Evolutionary conservation across 2,329 filamentous ascomycete genomes (phyloP).

Genomic region (Neonectria punicea): DNA sequence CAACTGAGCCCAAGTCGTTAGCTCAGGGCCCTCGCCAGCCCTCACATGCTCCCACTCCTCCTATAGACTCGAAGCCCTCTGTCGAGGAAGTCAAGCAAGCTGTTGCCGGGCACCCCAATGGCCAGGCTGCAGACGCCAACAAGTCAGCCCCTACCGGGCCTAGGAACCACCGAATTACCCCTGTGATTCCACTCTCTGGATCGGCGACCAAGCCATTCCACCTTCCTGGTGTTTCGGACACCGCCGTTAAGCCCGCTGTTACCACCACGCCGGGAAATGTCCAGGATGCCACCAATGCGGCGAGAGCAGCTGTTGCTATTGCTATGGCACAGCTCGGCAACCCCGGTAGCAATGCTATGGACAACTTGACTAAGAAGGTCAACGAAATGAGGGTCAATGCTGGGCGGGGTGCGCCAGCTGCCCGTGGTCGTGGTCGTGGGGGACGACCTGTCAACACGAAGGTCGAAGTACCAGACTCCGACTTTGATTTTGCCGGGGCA

Average conservation of each 20-base stretch:
- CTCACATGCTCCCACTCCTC: constrained; percentile 68
- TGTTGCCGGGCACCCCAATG: constrained; percentile 55
- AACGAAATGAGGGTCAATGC: constrained; percentile 80
- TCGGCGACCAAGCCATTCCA: constrained; percentile 53
- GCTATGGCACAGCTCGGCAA: constrained; percentile 78
- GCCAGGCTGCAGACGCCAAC: constrained; percentile 47
- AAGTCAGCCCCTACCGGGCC: constrained; percentile 60
- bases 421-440: constrained; percentile 62
- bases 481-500: constrained; percentile 85
- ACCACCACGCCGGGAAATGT: constrained; percentile 54
- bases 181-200: constrained; percentile 72
- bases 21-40: constrained; percentile 59
- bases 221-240: constrained; percentile 44
- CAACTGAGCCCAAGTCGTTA: constrained; percentile 64
- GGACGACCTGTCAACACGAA: constrained; percentile 64
- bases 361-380: constrained; percentile 79
- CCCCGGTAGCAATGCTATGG: constrained; percentile 62
- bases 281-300: constrained; percentile 77
- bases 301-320: constrained; percentile 80
- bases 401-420: constrained; percentile 58
- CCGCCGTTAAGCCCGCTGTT: constrained; percentile 51
- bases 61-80: constrained; percentile 75
- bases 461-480: constrained; percentile 88
- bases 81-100: constrained; percentile 55
- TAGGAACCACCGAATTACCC: constrained; percentile 66